phyloP scores from a whole-genome alignment of 78 protist genomes.

The Dictyostelium purpureum region DNA sequence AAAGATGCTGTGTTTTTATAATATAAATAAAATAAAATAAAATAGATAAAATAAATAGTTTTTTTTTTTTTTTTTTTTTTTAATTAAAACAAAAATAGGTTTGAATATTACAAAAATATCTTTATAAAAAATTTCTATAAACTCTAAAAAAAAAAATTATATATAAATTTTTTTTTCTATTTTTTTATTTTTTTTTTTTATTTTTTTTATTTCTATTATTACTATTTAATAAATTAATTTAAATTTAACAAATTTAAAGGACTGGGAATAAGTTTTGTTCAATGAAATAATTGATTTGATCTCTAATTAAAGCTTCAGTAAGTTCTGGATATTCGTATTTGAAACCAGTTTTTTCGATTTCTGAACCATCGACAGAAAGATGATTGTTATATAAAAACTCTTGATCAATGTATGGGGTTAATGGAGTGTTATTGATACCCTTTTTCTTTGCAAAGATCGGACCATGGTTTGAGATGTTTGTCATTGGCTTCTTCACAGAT shows the following conservation, averaged over 20 bases:
- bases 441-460: conserved; percentile 86
- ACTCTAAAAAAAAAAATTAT: no score
- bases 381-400: conserved; percentile 92
- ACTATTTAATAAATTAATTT: background rate
- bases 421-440: conserved; percentile 89
- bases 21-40: background rate
- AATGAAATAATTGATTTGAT: conserved; percentile 72
- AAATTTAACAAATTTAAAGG: background rate
- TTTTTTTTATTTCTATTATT: background rate
- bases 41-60: background rate
- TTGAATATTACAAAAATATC: no score
- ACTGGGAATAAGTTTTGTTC: conserved; percentile 60
- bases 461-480: conserved; percentile 96
- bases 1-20: conserved; percentile 14
- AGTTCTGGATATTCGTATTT: conserved; percentile 85
- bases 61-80: no score
- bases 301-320: conserved; percentile 66
- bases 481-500: conserved; percentile 90
- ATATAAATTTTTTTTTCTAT: no score
- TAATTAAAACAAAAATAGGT: background rate
- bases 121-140: no score
- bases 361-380: conserved; percentile 91
- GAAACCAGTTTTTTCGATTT: conserved; percentile 91
- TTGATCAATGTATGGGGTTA: conserved; percentile 94
- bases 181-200: background rate